These are phyloP conservation scores for Colletotrichum cereale DNA, from an alignment of 2,329 filamentous ascomycete genomes.

Conservation along the genomic window DNA sequence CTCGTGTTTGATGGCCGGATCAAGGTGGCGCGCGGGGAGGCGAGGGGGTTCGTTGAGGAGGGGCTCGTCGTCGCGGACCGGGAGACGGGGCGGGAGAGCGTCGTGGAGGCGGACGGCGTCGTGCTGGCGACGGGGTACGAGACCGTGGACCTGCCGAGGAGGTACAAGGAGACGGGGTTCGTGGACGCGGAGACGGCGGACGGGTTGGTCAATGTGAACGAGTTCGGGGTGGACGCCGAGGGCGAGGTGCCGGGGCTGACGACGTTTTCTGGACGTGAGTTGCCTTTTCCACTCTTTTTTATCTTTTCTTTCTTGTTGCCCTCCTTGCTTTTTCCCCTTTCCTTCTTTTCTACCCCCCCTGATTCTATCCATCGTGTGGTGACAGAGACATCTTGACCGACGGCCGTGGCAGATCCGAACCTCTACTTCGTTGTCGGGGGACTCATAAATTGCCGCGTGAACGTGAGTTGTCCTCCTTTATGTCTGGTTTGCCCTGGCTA, in stretches of 20 bases:
- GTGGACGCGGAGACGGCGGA: slow-evolving; percentile 23
- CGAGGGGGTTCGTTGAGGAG: slow-evolving; percentile 46
- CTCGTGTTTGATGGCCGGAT: slow-evolving; percentile 54
- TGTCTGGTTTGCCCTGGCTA: background rate
- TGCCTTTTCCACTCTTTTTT: background rate
- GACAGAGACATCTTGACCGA: background rate
- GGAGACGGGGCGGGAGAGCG: slow-evolving; percentile 20
- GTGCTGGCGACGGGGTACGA: slow-evolving; percentile 59
- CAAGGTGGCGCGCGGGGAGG: slow-evolving; percentile 49
- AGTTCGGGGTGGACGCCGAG: slow-evolving; percentile 23
- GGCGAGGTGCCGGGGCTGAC: slow-evolving; percentile 22
- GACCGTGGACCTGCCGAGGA: slow-evolving; percentile 50
- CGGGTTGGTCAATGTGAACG: slow-evolving; percentile 17
- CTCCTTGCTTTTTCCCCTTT: no score
- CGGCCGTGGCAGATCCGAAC: slow-evolving; percentile 17
- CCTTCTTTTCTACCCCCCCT: no score
- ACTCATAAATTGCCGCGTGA: background rate
- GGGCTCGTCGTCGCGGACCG: slow-evolving; percentile 47
- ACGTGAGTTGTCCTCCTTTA: slow-evolving; percentile 2
- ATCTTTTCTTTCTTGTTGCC: background rate
- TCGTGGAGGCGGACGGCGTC: slow-evolving; percentile 55
- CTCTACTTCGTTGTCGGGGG: slow-evolving; percentile 32
- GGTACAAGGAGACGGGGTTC: slow-evolving; percentile 41
- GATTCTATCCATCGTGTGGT: background rate
- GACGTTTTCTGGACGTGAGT: slow-evolving; percentile 33